Evolutionary conservation across 192 early-diverging fungal genomes (phyloP), one percentile per base, ranked within the genome.

Genomic region (Rhizophagus sp.): DNA sequence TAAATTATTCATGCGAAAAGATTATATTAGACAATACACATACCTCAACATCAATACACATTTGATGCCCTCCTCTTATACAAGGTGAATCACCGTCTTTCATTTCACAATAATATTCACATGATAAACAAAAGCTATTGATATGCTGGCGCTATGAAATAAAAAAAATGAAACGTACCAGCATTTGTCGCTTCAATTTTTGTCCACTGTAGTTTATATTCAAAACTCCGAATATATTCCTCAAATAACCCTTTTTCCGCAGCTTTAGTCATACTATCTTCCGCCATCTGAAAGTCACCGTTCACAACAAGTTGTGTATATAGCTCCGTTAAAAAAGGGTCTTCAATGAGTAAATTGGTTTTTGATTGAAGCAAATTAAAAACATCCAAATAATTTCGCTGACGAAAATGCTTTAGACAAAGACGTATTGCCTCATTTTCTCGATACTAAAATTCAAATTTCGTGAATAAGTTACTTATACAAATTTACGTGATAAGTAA

Each of bases 51-150:
- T 99, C 96, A 30, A 98, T 91, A 79, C 93, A 96, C 97, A 98
- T 97, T 82, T 98, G 98, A 84, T 99, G 98, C 8, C 97, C 98
- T 63, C 97, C 97, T 62, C 98, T 88, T 41, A 91, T 89, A 33
- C 89, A 82, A 19, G 94, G 94, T 44, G 82, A 79, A 4, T 83
- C 65, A 1, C 82, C 84, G 50, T 87, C 85, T 79, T 62, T 22
- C 33, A 34, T 27, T 33, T 39, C 1, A 5, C 12, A 17, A 62
- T 27, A 66, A 33, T 33, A 13, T 33, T n/a, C 15, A 66, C 12
- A 1, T 33, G 25, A 66, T 25, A 66, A 66, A n/a, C 8, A 24
- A n/a, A 11, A 19, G n/a, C 5, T 12, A 64, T 64, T 12, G 25
- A 27, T 33, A 34, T 83, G 22, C 33, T 19, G 39, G 39, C 39